These are phyloP conservation scores for Aspergillus novoparasiticus DNA, from an alignment of 2,329 filamentous ascomycete species.

Conservation along the genomic window DNA sequence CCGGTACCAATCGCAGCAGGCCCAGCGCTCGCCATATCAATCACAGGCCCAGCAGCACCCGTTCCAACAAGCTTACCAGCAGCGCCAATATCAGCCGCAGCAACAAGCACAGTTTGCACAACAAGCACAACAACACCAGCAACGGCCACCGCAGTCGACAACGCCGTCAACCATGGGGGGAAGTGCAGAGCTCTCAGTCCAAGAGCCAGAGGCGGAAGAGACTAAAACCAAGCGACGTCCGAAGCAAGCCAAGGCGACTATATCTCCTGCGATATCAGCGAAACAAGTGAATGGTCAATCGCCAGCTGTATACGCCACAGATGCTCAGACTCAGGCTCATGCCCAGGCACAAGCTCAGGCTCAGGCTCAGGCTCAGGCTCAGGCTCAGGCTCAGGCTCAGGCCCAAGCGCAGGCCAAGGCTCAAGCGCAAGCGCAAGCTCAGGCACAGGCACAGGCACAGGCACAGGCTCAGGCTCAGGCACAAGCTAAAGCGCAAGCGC, in stretches of 20 bases:
- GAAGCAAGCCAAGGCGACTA: slow-evolving; percentile 14
- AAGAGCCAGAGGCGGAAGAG: slow-evolving; percentile 13
- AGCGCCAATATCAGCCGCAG: slow-evolving; percentile 23
- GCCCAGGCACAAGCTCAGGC: not conserved
- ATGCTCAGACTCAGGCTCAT: slow-evolving; percentile 1
- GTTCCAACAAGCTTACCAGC: slow-evolving; percentile 21
- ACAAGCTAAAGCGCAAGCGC: not conserved
- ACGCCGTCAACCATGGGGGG: slow-evolving; percentile 12
- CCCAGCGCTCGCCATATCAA: slow-evolving; percentile 21
- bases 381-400: not conserved
- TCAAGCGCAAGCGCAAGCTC: not conserved
- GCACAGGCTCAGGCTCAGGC: not conserved
- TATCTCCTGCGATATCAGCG: slow-evolving; percentile 8
- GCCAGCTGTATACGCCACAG: slow-evolving; percentile 12
- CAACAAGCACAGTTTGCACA: slow-evolving; percentile 22
- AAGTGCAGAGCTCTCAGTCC: slow-evolving; percentile 2
- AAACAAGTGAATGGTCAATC: slow-evolving; percentile 19
- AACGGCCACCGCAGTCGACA: slow-evolving; percentile 18
- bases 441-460: not conserved
- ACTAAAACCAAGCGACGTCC: slow-evolving; percentile 12
- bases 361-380: not conserved
- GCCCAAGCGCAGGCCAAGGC: not conserved
- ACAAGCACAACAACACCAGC: slow-evolving; percentile 21
- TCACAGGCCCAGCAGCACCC: slow-evolving; percentile 21
- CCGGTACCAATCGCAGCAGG: slow-evolving; percentile 17